Conservation (phyloP, 805 yeast species). For the Kurtzmaniella cleridarum region DNA sequence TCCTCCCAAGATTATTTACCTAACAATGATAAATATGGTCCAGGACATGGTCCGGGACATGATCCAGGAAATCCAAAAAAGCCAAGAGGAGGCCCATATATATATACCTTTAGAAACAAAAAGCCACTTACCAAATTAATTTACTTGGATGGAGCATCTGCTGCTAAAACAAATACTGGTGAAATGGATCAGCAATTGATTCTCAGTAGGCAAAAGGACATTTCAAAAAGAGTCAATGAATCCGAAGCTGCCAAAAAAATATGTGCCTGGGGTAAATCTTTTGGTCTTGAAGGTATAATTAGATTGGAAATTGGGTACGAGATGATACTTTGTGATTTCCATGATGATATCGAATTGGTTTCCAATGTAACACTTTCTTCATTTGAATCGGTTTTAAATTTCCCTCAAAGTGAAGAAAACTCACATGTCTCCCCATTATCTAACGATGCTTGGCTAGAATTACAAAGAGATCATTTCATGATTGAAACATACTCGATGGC, state of each 20-base stretch:
- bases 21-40: constrained; percentile 3
- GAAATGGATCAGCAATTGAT: constrained; percentile 50
- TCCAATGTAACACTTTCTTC: constrained; percentile 38
- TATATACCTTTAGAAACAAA: constrained; percentile 44
- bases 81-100: constrained; percentile 9
- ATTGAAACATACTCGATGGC: constrained; percentile 16
- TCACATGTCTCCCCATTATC: neutral
- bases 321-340: constrained; percentile 55
- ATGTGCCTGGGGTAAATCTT: constrained; percentile 50
- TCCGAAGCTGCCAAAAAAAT: constrained; percentile 42
- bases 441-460: constrained; percentile 11
- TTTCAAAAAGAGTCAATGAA: constrained; percentile 30
- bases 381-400: constrained; percentile 30
- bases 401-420: constrained; percentile 21
- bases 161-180: constrained; percentile 53
- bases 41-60: constrained; percentile 3
- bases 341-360: constrained; percentile 42
- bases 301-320: constrained; percentile 60
- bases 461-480: constrained; percentile 14
- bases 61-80: neutral
- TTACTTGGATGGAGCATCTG: constrained; percentile 63
- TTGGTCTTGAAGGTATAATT: constrained; percentile 54
- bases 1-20: neutral
- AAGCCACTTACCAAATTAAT: constrained; percentile 46
- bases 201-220: constrained; percentile 13